These are phyloP conservation scores for Toxoplasma gondii DNA, from an alignment of 169 alveolate species.

Conservation along the genomic window DNA sequence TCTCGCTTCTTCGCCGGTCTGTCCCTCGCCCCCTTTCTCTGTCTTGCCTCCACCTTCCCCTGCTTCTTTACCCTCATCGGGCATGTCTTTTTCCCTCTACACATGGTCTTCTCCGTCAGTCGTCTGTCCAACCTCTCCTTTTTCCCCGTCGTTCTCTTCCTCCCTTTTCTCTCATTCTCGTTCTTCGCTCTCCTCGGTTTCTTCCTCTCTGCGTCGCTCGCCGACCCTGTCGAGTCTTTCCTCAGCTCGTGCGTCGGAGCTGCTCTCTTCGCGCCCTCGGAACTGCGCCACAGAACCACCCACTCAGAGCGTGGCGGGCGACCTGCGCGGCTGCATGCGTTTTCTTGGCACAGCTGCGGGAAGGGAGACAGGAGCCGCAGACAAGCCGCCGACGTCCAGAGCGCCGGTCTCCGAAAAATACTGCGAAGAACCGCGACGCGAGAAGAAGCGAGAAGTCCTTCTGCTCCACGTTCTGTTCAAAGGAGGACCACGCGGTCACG, in stretches of 20 bases:
- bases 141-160: neutral
- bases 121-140: neutral
- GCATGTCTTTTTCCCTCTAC: no score
- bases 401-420: no score
- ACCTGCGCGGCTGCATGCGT: neutral
- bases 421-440: neutral
- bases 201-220: neutral
- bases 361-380: neutral
- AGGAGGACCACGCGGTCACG: slow-evolving; percentile 11
- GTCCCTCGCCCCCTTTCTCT: no score
- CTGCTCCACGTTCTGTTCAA: slow-evolving; percentile 26
- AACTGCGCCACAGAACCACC: neutral
- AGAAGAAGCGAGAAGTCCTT: neutral
- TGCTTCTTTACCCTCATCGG: no score
- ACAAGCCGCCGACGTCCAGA: neutral
- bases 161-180: neutral
- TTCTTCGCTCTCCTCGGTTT: neutral
- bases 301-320: neutral
- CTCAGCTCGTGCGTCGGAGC: neutral
- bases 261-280: neutral
- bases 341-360: neutral
- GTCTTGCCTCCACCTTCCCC: no score
- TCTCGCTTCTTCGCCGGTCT: no score
- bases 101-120: no score
- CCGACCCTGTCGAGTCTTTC: neutral